Evolutionary conservation across 257 asterid species (phyloP).

Genomic region (Nicotiana paniculata): DNA sequence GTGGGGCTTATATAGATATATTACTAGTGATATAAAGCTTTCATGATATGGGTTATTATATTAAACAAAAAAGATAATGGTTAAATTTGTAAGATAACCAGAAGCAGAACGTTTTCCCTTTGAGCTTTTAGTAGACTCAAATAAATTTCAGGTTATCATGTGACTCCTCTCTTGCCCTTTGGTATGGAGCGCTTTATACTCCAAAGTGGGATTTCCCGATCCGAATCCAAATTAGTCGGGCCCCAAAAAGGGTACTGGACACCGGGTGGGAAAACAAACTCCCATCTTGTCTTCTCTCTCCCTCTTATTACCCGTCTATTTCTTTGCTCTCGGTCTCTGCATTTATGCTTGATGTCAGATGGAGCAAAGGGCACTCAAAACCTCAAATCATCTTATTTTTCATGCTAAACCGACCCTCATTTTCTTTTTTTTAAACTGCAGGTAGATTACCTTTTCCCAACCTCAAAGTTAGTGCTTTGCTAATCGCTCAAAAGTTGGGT

Average conservation of each 20-base stretch:
- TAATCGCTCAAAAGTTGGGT: neutral
- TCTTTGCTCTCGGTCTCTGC: neutral
- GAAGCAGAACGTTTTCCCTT: neutral
- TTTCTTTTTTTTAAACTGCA: neutral
- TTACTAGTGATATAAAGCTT: neutral
- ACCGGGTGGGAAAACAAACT: neutral
- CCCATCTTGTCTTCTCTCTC: neutral
- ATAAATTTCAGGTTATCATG: neutral
- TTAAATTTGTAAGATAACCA: neutral
- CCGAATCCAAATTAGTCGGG: too few relatives aligned
- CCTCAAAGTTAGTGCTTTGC: neutral
- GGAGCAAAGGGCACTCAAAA: neutral
- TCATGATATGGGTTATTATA: neutral
- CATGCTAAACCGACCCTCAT: neutral
- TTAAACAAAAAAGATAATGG: neutral
- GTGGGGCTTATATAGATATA: neutral
- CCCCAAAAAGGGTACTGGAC: too few relatives aligned
- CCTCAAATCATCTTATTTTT: neutral
- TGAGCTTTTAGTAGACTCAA: neutral
- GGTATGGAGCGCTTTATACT: too few relatives aligned
- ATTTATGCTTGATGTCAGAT: neutral
- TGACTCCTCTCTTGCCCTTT: too few relatives aligned
- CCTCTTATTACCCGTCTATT: neutral
- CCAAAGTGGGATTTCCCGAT: too few relatives aligned
- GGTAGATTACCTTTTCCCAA: neutral